phyloP scores from a whole-genome alignment of 176 grass and related monocot genomes.

The Hordeum marinum region DNA sequence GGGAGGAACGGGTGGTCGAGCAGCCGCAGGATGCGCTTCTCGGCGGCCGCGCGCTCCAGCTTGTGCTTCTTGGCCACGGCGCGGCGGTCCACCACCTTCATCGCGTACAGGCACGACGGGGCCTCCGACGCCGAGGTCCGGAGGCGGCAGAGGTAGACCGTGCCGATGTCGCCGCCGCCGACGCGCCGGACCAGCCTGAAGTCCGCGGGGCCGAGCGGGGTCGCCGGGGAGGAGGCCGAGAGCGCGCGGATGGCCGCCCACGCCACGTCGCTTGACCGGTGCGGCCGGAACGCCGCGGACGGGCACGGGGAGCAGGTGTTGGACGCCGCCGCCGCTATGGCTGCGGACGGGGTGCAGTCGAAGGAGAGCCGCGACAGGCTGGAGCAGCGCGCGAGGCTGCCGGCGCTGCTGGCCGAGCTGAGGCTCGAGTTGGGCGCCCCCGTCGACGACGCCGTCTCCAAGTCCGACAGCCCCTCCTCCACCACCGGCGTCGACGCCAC shows the following conservation, averaged over 20 bases:
- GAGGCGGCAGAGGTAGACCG: slow-evolving; percentile 77
- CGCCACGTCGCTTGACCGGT: slow-evolving; percentile 32
- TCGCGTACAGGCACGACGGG: slow-evolving; percentile 49
- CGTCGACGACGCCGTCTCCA: slow-evolving; percentile 45
- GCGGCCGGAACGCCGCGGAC: slow-evolving; percentile 26
- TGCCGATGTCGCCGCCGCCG: slow-evolving; percentile 82
- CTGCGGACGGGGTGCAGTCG: slow-evolving; percentile 28
- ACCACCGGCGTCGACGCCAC: not conserved
- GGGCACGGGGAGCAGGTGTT: not conserved
- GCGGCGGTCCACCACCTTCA: slow-evolving; percentile 89
- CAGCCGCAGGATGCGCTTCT: slow-evolving; percentile 55
- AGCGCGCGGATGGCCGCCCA: slow-evolving; percentile 18
- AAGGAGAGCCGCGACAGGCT: slow-evolving; percentile 69
- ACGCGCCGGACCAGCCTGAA: slow-evolving; percentile 72
- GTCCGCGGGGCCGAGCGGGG: slow-evolving; percentile 37
- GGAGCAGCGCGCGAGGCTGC: slow-evolving; percentile 52
- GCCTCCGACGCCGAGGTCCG: not conserved
- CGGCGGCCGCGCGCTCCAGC: slow-evolving; percentile 60
- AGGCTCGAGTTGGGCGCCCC: slow-evolving; percentile 73
- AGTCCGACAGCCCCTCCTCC: slow-evolving; percentile 38
- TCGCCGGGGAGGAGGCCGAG: slow-evolving; percentile 2
- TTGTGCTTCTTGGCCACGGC: slow-evolving; percentile 56
- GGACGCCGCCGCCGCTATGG: not conserved
- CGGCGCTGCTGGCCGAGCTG: slow-evolving; percentile 53
- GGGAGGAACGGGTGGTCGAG: slow-evolving; percentile 93